Conservation (phyloP, 495 filamentous ascomycete species). For the Daldinia decipiens region DNA sequence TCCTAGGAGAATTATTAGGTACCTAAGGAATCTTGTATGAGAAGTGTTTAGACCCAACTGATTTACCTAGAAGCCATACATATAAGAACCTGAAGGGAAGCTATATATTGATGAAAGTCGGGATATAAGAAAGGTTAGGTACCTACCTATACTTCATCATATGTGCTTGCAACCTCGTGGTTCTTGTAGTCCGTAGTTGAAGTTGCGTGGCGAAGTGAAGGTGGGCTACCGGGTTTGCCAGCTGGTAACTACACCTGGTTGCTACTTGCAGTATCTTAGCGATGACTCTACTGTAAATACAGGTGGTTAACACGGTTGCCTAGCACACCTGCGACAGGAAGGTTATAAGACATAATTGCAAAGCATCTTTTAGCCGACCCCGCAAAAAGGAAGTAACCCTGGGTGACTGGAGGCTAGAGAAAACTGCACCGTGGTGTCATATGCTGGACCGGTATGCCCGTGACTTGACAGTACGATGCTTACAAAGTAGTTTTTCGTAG, state of each 20-base stretch:
- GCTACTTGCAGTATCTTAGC: background rate
- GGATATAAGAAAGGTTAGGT: too few species aligned
- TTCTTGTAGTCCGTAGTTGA: background rate
- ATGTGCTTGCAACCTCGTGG: too few species aligned
- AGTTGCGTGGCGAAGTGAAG: background rate
- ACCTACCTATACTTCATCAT: too few species aligned
- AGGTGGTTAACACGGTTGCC: background rate
- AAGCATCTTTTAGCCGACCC: constrained; percentile 10
- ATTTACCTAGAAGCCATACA: too few species aligned
- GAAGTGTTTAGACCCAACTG: too few species aligned
- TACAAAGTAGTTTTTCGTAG: constrained; percentile 16
- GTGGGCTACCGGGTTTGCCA: background rate
- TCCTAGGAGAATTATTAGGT: too few species aligned
- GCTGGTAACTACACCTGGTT: background rate
- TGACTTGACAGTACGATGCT: constrained; percentile 3
- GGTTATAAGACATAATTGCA: constrained; percentile 4
- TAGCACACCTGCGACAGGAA: background rate
- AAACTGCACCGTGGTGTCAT: constrained; percentile 5
- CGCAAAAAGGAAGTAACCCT: constrained; percentile 13
- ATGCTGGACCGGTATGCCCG: constrained; percentile 17
- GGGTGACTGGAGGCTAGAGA: constrained; percentile 22
- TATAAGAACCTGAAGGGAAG: too few species aligned
- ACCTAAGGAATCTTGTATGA: too few species aligned
- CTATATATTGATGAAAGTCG: too few species aligned
- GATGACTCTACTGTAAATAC: background rate